Conservation (phyloP, 2,329 filamentous ascomycete genomes). For the Penicillium brasilianum region DNA sequence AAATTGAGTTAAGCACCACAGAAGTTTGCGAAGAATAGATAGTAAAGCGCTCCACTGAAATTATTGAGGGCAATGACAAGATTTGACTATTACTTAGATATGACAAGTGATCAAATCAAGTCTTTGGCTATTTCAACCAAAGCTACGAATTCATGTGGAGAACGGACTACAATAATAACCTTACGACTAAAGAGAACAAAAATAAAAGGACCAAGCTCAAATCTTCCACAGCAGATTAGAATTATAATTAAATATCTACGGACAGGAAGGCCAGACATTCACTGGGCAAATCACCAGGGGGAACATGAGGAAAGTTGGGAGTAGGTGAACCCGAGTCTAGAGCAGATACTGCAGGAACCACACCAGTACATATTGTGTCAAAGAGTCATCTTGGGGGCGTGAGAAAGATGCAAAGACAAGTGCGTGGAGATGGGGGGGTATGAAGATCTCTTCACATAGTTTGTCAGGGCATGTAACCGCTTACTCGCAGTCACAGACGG, state of each 20-base stretch:
- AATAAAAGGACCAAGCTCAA: slow-evolving; percentile 10
- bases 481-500: slow-evolving; percentile 34
- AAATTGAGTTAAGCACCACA: too few relatives aligned
- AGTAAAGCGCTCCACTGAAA: slow-evolving; percentile 40
- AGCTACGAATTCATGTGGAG: neutral
- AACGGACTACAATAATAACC: neutral
- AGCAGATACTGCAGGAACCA: slow-evolving; percentile 31
- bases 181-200: slow-evolving; percentile 15
- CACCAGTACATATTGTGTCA: slow-evolving; percentile 27
- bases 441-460: neutral
- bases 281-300: neutral
- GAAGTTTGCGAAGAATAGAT: slow-evolving; percentile 8
- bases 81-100: slow-evolving; percentile 8
- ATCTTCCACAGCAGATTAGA: slow-evolving; percentile 31
- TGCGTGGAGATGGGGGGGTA: neutral
- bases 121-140: neutral
- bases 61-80: slow-evolving; percentile 21
- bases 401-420: slow-evolving; percentile 16
- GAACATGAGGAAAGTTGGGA: neutral
- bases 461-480: slow-evolving; percentile 7
- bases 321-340: slow-evolving; percentile 15
- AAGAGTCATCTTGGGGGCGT: slow-evolving; percentile 29
- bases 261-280: slow-evolving; percentile 14
- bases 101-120: slow-evolving; percentile 4
- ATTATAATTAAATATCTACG: slow-evolving; percentile 45